A percentile compares a stretch with the other conserved stretches of the same genome.
These are phyloP conservation scores for Plasmodium fragile DNA, from an alignment of 169 alveolate genomes.

Conservation along the genomic window DNA sequence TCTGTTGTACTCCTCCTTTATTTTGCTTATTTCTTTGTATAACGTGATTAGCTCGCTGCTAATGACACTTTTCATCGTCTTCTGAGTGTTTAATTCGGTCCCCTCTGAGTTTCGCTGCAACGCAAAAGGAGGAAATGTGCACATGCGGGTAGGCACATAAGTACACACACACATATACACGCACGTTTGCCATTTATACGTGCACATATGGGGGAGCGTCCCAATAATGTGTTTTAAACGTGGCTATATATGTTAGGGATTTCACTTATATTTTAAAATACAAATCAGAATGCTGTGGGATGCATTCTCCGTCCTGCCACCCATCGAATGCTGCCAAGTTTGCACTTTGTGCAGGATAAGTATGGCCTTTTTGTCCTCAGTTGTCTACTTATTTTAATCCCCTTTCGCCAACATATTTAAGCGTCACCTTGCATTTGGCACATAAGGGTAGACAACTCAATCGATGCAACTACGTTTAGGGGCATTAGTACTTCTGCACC, in stretches of 20 bases:
- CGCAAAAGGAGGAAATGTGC: background rate
- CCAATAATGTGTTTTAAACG: background rate
- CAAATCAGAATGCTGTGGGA: background rate
- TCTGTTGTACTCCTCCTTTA: conserved; percentile 51
- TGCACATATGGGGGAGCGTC: background rate
- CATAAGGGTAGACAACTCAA: background rate
- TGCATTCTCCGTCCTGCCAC: background rate
- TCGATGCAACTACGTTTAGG: background rate
- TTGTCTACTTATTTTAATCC: background rate
- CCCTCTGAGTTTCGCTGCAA: conserved; percentile 15
- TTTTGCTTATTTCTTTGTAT: conserved; percentile 63
- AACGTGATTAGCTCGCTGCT: conserved; percentile 38
- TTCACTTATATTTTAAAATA: background rate
- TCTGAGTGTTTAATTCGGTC: conserved; percentile 9
- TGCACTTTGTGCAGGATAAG: background rate
- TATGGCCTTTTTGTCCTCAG: background rate
- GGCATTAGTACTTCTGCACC: background rate
- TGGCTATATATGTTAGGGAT: background rate
- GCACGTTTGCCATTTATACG: background rate
- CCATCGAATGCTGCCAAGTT: background rate
- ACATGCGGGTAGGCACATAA: background rate
- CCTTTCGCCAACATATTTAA: background rate
- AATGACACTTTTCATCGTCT: conserved; percentile 17
- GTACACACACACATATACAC: background rate
- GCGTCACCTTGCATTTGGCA: background rate